A percentile compares a stretch with the other conserved stretches of the same genome.
These are phyloP conservation scores for Tylopilus vinaceipallidus DNA, from an alignment of 768 basidiomycete genomes.

Conservation along the genomic window DNA sequence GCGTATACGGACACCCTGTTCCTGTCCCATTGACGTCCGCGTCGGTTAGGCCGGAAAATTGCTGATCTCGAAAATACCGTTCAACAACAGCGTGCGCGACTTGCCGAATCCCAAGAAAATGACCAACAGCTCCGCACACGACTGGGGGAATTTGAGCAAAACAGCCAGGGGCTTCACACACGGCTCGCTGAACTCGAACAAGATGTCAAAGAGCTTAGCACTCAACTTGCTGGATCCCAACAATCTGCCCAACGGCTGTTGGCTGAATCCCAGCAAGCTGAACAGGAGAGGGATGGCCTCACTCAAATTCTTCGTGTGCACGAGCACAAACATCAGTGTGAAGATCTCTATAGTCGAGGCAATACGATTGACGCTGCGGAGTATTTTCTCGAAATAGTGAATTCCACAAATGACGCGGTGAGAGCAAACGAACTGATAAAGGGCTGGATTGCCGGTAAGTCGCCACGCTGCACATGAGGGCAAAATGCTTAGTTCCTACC, in stretches of 20 bases:
- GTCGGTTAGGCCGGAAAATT: neutral
- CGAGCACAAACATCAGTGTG: neutral
- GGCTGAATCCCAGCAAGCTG: neutral
- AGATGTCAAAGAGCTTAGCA: neutral
- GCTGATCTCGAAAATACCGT: neutral
- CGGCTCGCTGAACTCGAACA: neutral
- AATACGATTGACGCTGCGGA: neutral
- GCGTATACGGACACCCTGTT: neutral
- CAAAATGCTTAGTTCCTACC: neutral
- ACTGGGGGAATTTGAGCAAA: neutral
- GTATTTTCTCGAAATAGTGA: neutral
- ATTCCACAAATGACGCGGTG: neutral
- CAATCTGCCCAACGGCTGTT: neutral
- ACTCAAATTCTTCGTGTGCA: neutral
- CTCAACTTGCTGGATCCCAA: neutral
- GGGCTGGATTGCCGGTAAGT: constrained; percentile 1
- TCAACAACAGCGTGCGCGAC: neutral
- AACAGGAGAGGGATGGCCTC: neutral
- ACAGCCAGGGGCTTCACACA: neutral
- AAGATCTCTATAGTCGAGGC: neutral
- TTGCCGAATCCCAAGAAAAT: neutral
- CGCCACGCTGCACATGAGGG: fast-evolving
- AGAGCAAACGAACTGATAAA: neutral
- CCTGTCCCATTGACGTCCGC: neutral
- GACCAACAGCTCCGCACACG: neutral